Conservation (phyloP, 441 rosid species). For the Erodium moschatum region DNA sequence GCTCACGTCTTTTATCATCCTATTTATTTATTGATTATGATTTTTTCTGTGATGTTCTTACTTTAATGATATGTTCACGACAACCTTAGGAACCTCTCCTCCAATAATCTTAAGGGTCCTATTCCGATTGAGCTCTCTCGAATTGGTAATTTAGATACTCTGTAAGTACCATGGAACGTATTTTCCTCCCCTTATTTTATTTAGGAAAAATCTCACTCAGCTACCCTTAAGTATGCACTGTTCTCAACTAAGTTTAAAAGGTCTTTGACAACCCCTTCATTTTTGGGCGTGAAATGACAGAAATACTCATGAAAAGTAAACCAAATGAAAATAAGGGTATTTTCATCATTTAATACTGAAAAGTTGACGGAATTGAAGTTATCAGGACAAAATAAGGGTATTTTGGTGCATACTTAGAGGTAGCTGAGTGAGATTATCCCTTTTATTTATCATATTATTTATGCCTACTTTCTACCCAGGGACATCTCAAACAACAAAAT, state of each 20-base stretch:
- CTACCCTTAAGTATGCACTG: too few relatives aligned
- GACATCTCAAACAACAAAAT: slow-evolving; percentile 70
- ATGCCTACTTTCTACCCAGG: slow-evolving; percentile 28
- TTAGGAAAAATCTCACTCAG: too few relatives aligned
- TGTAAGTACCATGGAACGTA: slow-evolving; percentile 35
- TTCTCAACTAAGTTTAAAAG: too few relatives aligned
- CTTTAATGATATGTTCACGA: background rate
- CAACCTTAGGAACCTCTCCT: slow-evolving; percentile 58
- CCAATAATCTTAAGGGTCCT: slow-evolving; percentile 60
- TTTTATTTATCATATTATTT: background rate
- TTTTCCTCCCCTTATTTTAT: background rate
- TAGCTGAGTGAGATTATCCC: too few relatives aligned
- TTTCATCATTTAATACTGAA: too few relatives aligned
- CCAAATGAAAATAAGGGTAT: too few relatives aligned
- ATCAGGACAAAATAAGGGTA: too few relatives aligned
- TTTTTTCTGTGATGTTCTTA: background rate
- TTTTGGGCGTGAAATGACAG: too few relatives aligned
- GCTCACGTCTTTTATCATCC: background rate
- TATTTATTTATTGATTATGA: background rate
- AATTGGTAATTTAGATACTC: slow-evolving; percentile 70
- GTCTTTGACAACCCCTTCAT: too few relatives aligned
- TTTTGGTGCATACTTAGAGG: too few relatives aligned
- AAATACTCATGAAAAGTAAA: too few relatives aligned
- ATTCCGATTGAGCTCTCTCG: slow-evolving; percentile 75
- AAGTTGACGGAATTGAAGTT: too few relatives aligned